Conservation (phyloP, 306 rosid genomes). For the Sicyos baderoa region DNA sequence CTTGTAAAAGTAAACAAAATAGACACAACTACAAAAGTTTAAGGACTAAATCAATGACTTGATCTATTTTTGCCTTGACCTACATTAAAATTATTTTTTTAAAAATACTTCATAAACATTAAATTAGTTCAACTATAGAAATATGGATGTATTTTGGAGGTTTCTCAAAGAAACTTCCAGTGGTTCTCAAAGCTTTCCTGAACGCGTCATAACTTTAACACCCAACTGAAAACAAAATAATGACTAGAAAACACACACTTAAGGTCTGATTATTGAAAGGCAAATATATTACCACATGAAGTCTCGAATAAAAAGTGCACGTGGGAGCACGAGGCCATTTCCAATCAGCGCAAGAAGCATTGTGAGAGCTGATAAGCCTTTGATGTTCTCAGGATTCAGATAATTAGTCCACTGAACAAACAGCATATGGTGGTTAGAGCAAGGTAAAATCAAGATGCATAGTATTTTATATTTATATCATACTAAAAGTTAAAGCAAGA, state of each 20-base stretch:
- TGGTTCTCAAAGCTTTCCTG: background rate
- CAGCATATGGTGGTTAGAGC: constrained; percentile 18
- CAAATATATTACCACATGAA: constrained; percentile 68
- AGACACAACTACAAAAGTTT: background rate
- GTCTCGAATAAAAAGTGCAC: constrained; percentile 74
- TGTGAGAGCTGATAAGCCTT: constrained; percentile 79
- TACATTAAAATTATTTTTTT: background rate
- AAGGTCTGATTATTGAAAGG: constrained; percentile 6
- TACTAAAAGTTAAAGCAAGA: constrained; percentile 14
- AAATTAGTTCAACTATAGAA: background rate
- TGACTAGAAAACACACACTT: background rate
- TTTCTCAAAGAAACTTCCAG: background rate
- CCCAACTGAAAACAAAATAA: background rate
- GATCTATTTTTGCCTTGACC: background rate
- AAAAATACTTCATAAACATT: no score
- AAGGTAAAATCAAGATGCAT: background rate
- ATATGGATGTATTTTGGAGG: background rate
- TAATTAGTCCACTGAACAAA: constrained; percentile 86
- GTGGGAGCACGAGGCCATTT: constrained; percentile 83
- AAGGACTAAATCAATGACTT: background rate
- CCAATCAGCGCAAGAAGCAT: constrained; percentile 93
- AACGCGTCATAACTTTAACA: background rate
- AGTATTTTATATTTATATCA: constrained; percentile 1
- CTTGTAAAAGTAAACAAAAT: background rate
- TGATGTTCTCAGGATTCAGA: constrained; percentile 87